Percentiles rank a stretch among this genome's conserved stretches.
These are phyloP conservation scores for Phytophthora sp. DNA, from an alignment of 352 stramenopile species.

Conservation along the genomic window DNA sequence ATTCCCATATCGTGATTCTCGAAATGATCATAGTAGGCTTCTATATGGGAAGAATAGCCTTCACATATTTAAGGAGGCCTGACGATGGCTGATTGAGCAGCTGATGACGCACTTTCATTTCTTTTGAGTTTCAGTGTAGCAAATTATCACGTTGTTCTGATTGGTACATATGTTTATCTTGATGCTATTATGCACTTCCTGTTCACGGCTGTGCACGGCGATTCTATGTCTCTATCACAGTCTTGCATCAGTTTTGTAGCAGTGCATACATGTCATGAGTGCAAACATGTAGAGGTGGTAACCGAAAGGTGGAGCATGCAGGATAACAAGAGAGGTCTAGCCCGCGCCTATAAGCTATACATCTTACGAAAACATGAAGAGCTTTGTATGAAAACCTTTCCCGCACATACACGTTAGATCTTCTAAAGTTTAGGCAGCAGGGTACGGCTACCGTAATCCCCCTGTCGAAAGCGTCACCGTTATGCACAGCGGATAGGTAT, in stretches of 20 bases:
- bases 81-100: not conserved
- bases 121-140: not conserved
- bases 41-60: too few relatives aligned
- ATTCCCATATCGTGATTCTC: too few relatives aligned
- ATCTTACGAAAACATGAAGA: not conserved
- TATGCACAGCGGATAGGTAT: too few relatives aligned
- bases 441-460: too few relatives aligned
- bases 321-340: conserved; percentile 2
- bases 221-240: not conserved
- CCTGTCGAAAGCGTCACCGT: too few relatives aligned
- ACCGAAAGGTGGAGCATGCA: not conserved
- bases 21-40: too few relatives aligned
- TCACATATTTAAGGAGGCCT: too few relatives aligned
- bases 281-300: not conserved
- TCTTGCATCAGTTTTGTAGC: not conserved
- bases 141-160: conserved; percentile 1
- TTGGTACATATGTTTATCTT: not conserved
- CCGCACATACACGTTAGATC: conserved; percentile 11
- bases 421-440: not conserved
- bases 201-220: not conserved
- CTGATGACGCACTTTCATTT: not conserved
- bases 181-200: not conserved
- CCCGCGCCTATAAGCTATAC: not conserved
- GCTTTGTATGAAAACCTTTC: conserved; percentile 9
- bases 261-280: not conserved